These are phyloP conservation scores for Alternaria brassicicola DNA, from an alignment of 2,329 filamentous ascomycete genomes.

Conservation along the genomic window DNA sequence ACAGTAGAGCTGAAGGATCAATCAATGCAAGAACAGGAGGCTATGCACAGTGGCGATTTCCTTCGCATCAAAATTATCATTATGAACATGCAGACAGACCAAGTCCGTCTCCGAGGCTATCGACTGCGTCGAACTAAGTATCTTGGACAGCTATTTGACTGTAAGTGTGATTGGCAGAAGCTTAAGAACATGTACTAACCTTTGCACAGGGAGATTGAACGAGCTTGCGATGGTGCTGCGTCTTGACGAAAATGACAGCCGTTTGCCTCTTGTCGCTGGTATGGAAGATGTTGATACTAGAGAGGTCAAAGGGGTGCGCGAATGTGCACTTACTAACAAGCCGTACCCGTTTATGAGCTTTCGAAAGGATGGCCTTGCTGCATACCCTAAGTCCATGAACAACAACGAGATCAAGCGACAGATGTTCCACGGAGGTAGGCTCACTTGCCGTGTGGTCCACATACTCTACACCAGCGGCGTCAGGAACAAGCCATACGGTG, in stretches of 20 bases:
- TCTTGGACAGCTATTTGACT: constrained; percentile 22
- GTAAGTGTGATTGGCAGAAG: constrained; percentile 8
- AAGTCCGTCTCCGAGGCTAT: constrained; percentile 27
- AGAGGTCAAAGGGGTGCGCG: neutral
- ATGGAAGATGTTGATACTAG: neutral
- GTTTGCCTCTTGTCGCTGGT: neutral
- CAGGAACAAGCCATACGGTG: constrained; percentile 6
- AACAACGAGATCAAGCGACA: neutral
- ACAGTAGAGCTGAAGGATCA: constrained; percentile 28
- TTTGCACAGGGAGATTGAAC: constrained; percentile 19
- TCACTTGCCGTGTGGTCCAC: constrained; percentile 2
- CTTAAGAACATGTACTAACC: neutral
- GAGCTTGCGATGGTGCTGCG: constrained; percentile 12
- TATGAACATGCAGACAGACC: constrained; percentile 18
- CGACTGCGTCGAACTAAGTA: constrained; percentile 27
- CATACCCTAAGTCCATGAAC: neutral
- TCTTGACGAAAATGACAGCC: constrained; percentile 3
- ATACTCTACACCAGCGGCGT: neutral
- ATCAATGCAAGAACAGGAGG: neutral
- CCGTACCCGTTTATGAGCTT: constrained; percentile 7
- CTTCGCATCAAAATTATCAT: constrained; percentile 27
- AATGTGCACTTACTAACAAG: constrained; percentile 1
- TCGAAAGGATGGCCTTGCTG: neutral
- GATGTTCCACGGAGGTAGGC: constrained; percentile 4
- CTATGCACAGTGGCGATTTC: constrained; percentile 30